Evolutionary conservation across 306 rosid genomes (phyloP), one percentile per base, ranked within the genome.

Genomic region (Ochetophila trinervis): DNA sequence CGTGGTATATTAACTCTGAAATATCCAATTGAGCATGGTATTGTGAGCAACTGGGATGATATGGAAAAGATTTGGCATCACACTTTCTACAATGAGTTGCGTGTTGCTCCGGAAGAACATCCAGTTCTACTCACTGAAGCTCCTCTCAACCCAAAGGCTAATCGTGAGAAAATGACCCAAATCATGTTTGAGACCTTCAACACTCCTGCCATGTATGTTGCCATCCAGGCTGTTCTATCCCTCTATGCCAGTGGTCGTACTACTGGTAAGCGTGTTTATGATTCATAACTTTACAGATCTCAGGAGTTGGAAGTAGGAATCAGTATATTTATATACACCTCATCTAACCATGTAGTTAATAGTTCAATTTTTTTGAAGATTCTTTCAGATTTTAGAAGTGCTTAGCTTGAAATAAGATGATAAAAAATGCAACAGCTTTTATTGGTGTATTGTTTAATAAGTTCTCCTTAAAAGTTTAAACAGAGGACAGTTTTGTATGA

Each of bases 61-160:
- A 90, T 90, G 96, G 96, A 90, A 79, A 85, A 89, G 75, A 89
- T 89, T 36, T 89, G 96, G 96, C 96, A 89, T 70, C 96, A 89
- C 75, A 89, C 96, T 23, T 89, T 89, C 82, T 89, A 86, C 81
- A 89, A 89, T 65, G 96, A 89, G 65, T 87, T 89, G 63, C 91
- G 97, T 68, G 95, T 85, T 56, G 91, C 92, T 23, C 97, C 97
- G 0, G 95, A 90, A 72, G 97, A 90, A 69, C 95, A 90, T 68
- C 97, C 95, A 5, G 90, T 90, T 68, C 76, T 90, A 19, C 95
- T 90, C 66, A 90, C 97, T 5, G 97, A 90, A 73, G 97, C 95
- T 42, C 97, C 97, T 73, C 91, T 90, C 37, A 90, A 90, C 73
- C 97, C 97, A 20, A 89, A 89, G 84, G 96, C 96, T 23, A 89